Conservation (phyloP, 371 early-diverging fungal genomes). For the Rozella allomycis region DNA sequence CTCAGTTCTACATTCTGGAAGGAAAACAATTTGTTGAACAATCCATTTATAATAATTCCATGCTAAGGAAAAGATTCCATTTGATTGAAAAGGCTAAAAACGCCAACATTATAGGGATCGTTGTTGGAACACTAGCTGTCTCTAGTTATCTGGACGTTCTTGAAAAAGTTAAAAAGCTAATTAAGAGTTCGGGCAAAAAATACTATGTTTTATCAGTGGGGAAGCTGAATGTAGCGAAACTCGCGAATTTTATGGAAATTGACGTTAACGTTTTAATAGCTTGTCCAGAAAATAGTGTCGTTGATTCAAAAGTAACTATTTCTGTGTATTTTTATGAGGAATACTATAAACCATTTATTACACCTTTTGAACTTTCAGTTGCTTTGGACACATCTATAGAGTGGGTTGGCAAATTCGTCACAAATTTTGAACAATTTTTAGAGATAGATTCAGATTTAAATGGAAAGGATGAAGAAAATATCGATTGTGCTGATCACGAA, state of each 20-base stretch:
- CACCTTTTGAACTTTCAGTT: slow-evolving; percentile 69
- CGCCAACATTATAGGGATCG: slow-evolving; percentile 74
- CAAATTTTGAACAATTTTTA: no score
- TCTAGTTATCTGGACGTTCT: slow-evolving; percentile 22
- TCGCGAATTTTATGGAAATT: slow-evolving; percentile 85
- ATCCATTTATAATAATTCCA: no score
- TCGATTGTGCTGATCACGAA: no score
- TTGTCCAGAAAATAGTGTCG: slow-evolving; percentile 76
- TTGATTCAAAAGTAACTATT: slow-evolving; percentile 57
- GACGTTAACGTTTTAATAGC: slow-evolving; percentile 76
- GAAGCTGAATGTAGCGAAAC: slow-evolving; percentile 77
- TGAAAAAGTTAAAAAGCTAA: neutral
- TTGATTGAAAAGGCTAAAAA: slow-evolving; percentile 78
- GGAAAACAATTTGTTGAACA: no score
- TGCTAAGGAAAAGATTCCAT: no score
- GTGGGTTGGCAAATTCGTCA: slow-evolving; percentile 54
- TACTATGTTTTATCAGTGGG: slow-evolving; percentile 28
- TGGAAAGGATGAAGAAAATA: no score
- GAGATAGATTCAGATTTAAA: no score
- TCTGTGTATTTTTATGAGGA: slow-evolving; percentile 25
- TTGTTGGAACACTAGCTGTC: slow-evolving; percentile 84
- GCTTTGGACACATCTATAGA: slow-evolving; percentile 33
- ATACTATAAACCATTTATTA: slow-evolving; percentile 71
- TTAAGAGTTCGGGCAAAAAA: neutral
- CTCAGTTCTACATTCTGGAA: no score